Base-by-base conservation (phyloP, 208 protist genomes). In the Strigomonas oncopelti region DNA sequence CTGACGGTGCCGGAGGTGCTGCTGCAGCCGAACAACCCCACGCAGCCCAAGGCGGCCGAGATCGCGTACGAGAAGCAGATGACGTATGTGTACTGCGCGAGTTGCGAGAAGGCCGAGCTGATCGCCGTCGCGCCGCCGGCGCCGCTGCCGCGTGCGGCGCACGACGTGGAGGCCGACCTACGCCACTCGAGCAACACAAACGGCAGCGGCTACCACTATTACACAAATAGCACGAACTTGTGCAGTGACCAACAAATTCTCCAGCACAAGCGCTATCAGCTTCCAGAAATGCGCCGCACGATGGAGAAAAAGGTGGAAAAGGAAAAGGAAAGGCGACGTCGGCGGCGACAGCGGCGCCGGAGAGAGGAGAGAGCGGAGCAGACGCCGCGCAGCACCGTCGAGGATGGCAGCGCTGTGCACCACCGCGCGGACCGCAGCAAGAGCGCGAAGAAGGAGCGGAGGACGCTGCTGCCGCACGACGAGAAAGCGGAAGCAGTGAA, bases 21-120 rank as follows among this genome's bases (percentile, higher is more conserved):
- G 55, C 78, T 78, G 14, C 75, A 91, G 55, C 77, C 82, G 18
- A 74, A 55, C 18, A 91, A 90, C 63, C 72, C 85, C 8, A 76
- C 86, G 16, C 78, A 87, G 60, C 84, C 82, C 7, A 81, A 80
- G 16, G 83, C 84, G 14, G 77, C 81, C 9, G 86, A 92, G 36
- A 86, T 90, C 67, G 74, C 83, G 31, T 90, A 91, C 31, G 80
- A 89, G 64, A 92, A 91, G 72, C 77, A 88, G 66, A 84, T 88
- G 73, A 92, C 89, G 0, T 92, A 87, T 61, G 80, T 92, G n/a
- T 87, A 82, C 72, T 94, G 89, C 62, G 84, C 80, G 14, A 75
- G 28, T 25, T 94, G 88, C 53, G 54, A 65, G 18, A 89, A 93
- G 55, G 65, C 76, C 25, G 84, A 88, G 74, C 59, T 90, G 38